Evolutionary conservation across 2,329 filamentous ascomycete species (phyloP).

Genomic region (Aschersonia sp.): DNA sequence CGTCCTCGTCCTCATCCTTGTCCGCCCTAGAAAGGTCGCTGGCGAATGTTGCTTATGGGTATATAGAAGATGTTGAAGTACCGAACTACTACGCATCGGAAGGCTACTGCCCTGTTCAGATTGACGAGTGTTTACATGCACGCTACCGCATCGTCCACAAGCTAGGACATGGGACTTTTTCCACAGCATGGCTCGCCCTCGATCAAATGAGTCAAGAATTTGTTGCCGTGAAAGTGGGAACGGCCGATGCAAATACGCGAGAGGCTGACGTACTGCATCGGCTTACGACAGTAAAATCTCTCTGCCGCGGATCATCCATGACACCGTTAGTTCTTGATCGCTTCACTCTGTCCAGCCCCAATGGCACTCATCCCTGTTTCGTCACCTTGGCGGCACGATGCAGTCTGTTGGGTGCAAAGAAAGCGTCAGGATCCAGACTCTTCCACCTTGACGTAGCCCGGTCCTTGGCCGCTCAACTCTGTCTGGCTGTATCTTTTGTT

Average conservation of each 20-base stretch:
- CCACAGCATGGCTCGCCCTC: slow-evolving; percentile 28
- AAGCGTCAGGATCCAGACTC: slow-evolving; percentile 5
- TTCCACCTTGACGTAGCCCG: slow-evolving; percentile 13
- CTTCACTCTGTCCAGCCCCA: slow-evolving; percentile 12
- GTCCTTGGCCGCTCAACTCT: slow-evolving; percentile 14
- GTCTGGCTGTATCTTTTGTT: slow-evolving; percentile 14
- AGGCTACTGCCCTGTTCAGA: slow-evolving; percentile 24
- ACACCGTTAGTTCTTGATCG: slow-evolving; percentile 10
- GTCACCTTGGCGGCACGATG: slow-evolving; percentile 12
- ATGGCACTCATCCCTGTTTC: slow-evolving; percentile 14
- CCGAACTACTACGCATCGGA: slow-evolving; percentile 4
- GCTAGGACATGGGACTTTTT: slow-evolving; percentile 24
- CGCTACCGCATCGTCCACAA: slow-evolving; percentile 26
- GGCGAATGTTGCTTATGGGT: slow-evolving; percentile 4
- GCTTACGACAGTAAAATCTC: neutral
- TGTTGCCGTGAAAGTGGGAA: slow-evolving; percentile 19
- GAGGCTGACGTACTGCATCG: slow-evolving; percentile 11
- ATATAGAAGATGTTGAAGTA: slow-evolving; percentile 11
- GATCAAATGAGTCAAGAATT: slow-evolving; percentile 13
- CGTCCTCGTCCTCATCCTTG: neutral
- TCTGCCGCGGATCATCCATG: neutral
- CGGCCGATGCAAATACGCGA: slow-evolving; percentile 8
- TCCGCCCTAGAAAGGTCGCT: slow-evolving; percentile 1
- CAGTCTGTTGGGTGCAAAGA: slow-evolving; percentile 10
- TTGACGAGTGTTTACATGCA: slow-evolving; percentile 21